Evolutionary conservation across 2,329 filamentous ascomycete species (phyloP).

Genomic region (Huntiella bhutanensis): DNA sequence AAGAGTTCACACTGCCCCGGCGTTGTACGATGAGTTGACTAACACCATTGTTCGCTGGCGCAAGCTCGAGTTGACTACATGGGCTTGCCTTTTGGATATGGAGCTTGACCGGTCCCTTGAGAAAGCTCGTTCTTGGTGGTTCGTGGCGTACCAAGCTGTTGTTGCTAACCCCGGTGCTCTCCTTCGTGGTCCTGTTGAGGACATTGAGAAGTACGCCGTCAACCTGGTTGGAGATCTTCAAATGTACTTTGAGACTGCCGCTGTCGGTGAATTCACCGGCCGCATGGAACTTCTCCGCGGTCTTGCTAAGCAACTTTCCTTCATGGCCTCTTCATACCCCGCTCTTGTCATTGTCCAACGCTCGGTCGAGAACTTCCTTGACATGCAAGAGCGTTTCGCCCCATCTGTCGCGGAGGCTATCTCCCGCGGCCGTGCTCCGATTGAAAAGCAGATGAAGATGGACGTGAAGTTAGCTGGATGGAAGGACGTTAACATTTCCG

Average conservation of each 20-base stretch:
- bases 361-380: constrained; percentile 57
- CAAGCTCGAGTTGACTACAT: constrained; percentile 76
- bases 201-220: constrained; percentile 40
- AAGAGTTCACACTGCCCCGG: constrained; percentile 49
- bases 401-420: constrained; percentile 45
- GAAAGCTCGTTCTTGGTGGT: constrained; percentile 85
- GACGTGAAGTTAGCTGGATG: constrained; percentile 87
- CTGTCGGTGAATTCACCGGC: constrained; percentile 60
- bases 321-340: constrained; percentile 36
- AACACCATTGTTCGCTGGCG: constrained; percentile 74
- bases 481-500: constrained; percentile 93
- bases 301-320: constrained; percentile 43
- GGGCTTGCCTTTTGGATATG: constrained; percentile 72
- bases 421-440: constrained; percentile 42
- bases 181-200: constrained; percentile 34
- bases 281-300: constrained; percentile 53
- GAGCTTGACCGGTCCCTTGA: constrained; percentile 59
- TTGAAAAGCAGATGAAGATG: constrained; percentile 89
- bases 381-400: constrained; percentile 56
- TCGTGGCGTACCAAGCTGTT: constrained; percentile 80
- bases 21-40: constrained; percentile 60
- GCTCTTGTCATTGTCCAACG: constrained; percentile 37
- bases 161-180: constrained; percentile 57
- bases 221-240: constrained; percentile 60
- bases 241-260: constrained; percentile 59